A percentile compares a stretch with the other conserved stretches of the same genome.
Conservation (phyloP, 2,329 filamentous ascomycete species). For the Chrysoporthe austroafricana region DNA sequence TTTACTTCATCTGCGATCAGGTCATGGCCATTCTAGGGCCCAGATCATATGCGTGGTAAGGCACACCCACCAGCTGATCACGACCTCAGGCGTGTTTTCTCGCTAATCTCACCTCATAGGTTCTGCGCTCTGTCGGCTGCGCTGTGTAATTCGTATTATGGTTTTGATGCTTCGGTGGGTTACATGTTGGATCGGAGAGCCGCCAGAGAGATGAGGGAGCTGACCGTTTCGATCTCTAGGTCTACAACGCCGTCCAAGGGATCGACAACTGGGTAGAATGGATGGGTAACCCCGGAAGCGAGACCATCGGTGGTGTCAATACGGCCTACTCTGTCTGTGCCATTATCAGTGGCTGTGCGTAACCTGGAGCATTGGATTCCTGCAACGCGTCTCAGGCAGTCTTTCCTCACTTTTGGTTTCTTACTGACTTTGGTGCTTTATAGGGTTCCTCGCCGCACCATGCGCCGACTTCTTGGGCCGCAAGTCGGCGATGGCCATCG, state of each 20-base stretch:
- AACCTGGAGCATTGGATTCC: conserved; percentile 23
- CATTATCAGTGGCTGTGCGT: conserved; percentile 65
- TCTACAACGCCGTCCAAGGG: conserved; percentile 73
- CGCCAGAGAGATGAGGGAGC: not conserved
- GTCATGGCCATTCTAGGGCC: conserved; percentile 25
- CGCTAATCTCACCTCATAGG: conserved; percentile 42
- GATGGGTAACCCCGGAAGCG: conserved; percentile 52
- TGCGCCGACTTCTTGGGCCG: conserved; percentile 65
- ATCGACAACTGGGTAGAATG: conserved; percentile 68
- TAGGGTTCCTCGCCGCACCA: conserved; percentile 66
- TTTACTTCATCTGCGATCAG: not conserved
- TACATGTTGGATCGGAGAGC: no score
- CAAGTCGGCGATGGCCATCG: conserved; percentile 66
- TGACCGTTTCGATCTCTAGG: conserved; percentile 33
- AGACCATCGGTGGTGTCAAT: conserved; percentile 59
- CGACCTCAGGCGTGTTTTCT: not conserved
- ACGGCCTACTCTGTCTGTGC: conserved; percentile 73
- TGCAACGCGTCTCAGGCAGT: not conserved
- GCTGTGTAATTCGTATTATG: conserved; percentile 76
- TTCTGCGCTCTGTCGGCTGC: conserved; percentile 72
- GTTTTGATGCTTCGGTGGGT: conserved; percentile 68
- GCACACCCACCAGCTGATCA: not conserved
- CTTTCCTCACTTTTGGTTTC: no score
- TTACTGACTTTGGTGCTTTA: not conserved
- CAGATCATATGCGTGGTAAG: conserved; percentile 26